These are phyloP conservation scores for Russula sp. DNA, from an alignment of 768 basidiomycete species.

Conservation along the genomic window DNA sequence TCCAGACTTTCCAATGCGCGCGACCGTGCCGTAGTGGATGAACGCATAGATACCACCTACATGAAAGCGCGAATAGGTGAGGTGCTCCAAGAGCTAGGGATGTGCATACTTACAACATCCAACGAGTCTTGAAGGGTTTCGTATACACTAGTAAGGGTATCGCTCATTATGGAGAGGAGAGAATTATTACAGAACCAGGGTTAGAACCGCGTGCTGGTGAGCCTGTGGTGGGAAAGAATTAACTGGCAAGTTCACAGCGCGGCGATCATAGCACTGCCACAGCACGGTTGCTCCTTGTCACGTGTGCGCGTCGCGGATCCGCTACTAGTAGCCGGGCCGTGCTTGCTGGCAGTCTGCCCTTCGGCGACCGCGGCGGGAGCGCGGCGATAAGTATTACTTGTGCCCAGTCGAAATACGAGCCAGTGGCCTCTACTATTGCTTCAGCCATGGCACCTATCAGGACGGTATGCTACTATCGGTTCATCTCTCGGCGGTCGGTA, in stretches of 20 bases:
- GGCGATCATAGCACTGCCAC: too few species aligned
- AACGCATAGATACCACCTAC: slow-evolving; percentile 60
- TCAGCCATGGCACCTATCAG: slow-evolving; percentile 50
- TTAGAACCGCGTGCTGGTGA: not conserved
- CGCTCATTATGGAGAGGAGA: slow-evolving; percentile 3
- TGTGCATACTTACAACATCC: slow-evolving; percentile 51
- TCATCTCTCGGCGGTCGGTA: not conserved
- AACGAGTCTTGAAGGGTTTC: slow-evolving; percentile 52
- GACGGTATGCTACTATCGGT: slow-evolving; percentile 38
- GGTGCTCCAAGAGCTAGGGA: not conserved
- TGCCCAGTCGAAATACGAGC: not conserved
- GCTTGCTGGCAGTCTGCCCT: not conserved
- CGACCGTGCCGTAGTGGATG: slow-evolving; percentile 45
- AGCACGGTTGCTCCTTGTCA: not conserved
- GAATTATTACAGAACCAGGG: not conserved
- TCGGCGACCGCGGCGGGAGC: too few species aligned
- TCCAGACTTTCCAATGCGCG: slow-evolving; percentile 49
- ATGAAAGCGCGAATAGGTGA: not conserved
- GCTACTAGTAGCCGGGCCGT: not conserved
- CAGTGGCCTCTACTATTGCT: slow-evolving; percentile 4
- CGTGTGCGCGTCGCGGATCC: slow-evolving; percentile 13
- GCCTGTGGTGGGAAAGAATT: not conserved
- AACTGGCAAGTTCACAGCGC: not conserved
- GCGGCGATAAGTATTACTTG: not conserved
- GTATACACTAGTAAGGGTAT: slow-evolving; percentile 31